Evolutionary conservation across 1,139 yeast genomes (phyloP).

Genomic region (Candida tetrigidarum): DNA sequence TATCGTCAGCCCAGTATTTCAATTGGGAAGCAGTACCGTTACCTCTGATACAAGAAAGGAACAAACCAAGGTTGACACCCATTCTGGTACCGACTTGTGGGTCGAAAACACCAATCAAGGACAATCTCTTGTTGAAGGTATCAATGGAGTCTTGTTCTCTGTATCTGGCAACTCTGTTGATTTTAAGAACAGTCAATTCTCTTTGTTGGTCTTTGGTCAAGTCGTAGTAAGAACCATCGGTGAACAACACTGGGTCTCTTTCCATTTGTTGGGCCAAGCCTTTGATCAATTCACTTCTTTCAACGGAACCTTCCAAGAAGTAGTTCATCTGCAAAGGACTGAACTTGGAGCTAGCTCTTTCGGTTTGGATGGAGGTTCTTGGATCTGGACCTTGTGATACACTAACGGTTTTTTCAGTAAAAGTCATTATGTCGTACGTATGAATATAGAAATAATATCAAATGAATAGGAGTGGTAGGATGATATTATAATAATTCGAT

Average conservation of each 20-base stretch:
- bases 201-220: constrained; percentile 40
- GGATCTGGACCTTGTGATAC: constrained; percentile 39
- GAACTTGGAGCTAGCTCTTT: constrained; percentile 34
- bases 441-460: constrained; percentile 5
- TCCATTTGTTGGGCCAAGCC: constrained; percentile 42
- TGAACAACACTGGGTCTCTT: constrained; percentile 45
- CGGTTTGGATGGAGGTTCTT: constrained; percentile 32
- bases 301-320: constrained; percentile 45
- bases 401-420: constrained; percentile 17
- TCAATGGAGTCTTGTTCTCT: constrained; percentile 40
- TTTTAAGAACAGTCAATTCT: constrained; percentile 39
- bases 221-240: constrained; percentile 41
- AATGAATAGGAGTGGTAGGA: not conserved
- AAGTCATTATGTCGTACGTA: constrained; percentile 15
- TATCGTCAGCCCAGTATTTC: constrained; percentile 43
- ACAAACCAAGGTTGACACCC: constrained; percentile 72
- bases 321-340: constrained; percentile 41
- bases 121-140: constrained; percentile 42
- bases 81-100: constrained; percentile 61
- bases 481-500: not conserved
- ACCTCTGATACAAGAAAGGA: constrained; percentile 70
- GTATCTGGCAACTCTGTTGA: constrained; percentile 42
- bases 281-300: constrained; percentile 34
- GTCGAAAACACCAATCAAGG: constrained; percentile 61
- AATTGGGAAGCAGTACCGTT: constrained; percentile 62